Evolutionary conservation across 345 rosid genomes (phyloP), one percentile per base, ranked within the genome.

Genomic region (Carallia pectinifolia): DNA sequence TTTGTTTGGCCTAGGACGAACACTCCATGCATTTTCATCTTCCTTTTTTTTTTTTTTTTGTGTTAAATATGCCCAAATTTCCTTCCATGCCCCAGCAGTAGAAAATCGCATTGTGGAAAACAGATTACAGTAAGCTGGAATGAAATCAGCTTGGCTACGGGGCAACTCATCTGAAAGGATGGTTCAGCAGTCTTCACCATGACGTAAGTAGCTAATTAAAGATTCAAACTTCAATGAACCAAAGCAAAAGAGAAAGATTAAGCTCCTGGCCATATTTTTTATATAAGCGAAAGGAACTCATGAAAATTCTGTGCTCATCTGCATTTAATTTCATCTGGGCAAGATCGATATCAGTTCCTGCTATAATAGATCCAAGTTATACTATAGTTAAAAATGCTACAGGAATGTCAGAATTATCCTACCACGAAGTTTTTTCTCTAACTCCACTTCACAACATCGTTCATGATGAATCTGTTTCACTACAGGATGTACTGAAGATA

Each of bases 401-500:
- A 31, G 65, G 53, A 53, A 72, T 60, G 54, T 39, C 65, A 72
- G 63, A 31, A 61, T 60, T 44, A 64, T 80, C 87, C 76, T 80
- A 95, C 98, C 94, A 69, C 77, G 87, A 66, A 92, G 86, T 66
- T 73, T 87, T 77, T 87, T 89, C 81, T 92, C 98, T 75, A 92
- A 76, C 78, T 95, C 96, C 62, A 92, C 84, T 83, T 95, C 99
- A 29, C 70, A 81, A 75, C 91, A 89, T 70, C 92, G 99, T 61
- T 85, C 90, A 55, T 80, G 71, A 80, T 95, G 97, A 79, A 95
- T 92, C 86, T 80, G 89, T 82, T 87, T 86, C 69, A 92, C 83
- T 70, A 92, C 87, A 62, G 98, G 96, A 80, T 87, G 97, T 77
- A 95, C 96, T 6, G 96, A 84, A 68, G 97, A 88, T 56, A 95